Conservation (phyloP, 768 basidiomycete species). For the Termitomyces sp. region DNA sequence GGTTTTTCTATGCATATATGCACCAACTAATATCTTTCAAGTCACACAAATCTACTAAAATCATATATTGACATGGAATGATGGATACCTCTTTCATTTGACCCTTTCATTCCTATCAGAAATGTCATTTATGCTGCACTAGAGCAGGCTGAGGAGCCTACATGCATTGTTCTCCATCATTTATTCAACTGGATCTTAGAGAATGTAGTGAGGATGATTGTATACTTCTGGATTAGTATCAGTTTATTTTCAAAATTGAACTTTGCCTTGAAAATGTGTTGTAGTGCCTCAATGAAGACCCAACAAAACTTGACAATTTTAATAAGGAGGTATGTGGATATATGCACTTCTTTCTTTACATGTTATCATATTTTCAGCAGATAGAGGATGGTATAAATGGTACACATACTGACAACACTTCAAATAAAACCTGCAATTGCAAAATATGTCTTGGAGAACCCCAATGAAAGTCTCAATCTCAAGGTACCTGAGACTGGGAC, state of each 20-base stretch:
- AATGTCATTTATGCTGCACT: background rate
- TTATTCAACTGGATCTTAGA: background rate
- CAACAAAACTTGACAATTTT: background rate
- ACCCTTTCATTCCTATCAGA: background rate
- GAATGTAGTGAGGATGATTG: background rate
- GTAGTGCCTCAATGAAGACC: background rate
- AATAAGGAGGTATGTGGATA: background rate
- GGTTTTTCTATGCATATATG: background rate
- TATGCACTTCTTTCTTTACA: background rate
- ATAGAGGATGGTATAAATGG: background rate
- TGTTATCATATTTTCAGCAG: background rate
- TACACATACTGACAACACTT: background rate
- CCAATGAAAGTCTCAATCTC: background rate
- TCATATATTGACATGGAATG: background rate
- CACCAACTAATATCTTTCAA: background rate
- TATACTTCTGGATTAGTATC: background rate
- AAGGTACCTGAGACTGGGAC: background rate
- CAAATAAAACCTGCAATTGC: background rate
- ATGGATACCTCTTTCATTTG: background rate
- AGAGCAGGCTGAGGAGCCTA: background rate
- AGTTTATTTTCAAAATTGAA: background rate
- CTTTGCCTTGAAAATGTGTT: background rate
- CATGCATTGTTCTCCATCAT: background rate
- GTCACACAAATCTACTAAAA: background rate
- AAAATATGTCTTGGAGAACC: background rate